Percentiles rank a stretch among this genome's conserved stretches.
These are phyloP conservation scores for Saitozyma sp. DNA, from an alignment of 768 basidiomycete species.

Conservation along the genomic window DNA sequence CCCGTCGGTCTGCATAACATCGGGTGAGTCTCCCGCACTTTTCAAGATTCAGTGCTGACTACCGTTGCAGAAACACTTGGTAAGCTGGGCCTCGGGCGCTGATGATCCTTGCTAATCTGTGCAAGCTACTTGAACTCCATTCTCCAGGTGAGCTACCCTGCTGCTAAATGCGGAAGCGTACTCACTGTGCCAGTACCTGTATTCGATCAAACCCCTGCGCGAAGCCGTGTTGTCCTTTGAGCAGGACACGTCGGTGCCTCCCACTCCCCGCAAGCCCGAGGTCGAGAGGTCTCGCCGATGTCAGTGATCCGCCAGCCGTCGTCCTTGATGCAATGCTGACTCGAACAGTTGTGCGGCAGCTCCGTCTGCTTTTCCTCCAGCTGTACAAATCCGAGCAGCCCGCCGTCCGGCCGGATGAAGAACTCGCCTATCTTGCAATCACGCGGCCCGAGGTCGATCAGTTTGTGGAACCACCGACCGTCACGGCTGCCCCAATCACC, in stretches of 20 bases:
- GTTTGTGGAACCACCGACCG: slow-evolving; percentile 12
- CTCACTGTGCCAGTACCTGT: slow-evolving; percentile 26
- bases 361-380: slow-evolving; percentile 40
- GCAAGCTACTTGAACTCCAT: slow-evolving; percentile 50
- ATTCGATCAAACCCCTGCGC: slow-evolving; percentile 46
- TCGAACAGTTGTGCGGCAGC: slow-evolving; percentile 36
- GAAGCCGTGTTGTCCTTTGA: slow-evolving; percentile 43
- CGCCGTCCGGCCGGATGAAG: slow-evolving; percentile 46
- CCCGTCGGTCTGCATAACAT: slow-evolving; percentile 48
- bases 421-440: slow-evolving; percentile 51
- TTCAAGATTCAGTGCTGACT: slow-evolving; percentile 8
- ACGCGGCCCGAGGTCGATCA: slow-evolving; percentile 44
- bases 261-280: slow-evolving; percentile 22
- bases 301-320: slow-evolving; percentile 19
- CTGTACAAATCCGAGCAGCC: slow-evolving; percentile 36
- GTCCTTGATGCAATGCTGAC: background rate
- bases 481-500: slow-evolving; percentile 5
- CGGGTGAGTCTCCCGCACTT: slow-evolving; percentile 26
- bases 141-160: slow-evolving; percentile 21
- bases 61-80: slow-evolving; percentile 47
- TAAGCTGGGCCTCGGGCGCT: slow-evolving; percentile 10
- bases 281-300: slow-evolving; percentile 44
- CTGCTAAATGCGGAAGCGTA: too few relatives aligned
- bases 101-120: slow-evolving; percentile 1
- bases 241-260: slow-evolving; percentile 11